A percentile compares a stretch with the other conserved stretches of the same genome.
Evolutionary conservation across 345 rosid species (phyloP).

Genomic region (Aquilaria yunnanensis): DNA sequence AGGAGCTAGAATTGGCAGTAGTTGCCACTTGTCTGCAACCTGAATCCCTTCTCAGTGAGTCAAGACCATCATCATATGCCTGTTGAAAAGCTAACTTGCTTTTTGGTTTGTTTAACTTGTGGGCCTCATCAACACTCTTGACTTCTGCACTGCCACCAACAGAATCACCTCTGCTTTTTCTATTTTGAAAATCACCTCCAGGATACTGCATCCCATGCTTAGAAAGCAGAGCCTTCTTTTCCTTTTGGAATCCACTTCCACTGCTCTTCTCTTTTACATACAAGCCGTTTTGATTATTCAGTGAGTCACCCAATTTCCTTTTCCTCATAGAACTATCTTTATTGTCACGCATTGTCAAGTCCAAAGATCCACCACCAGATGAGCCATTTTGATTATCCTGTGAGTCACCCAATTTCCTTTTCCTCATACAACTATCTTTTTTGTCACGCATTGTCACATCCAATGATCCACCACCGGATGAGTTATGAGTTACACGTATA

Average conservation of each 20-base stretch:
- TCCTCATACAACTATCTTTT: conserved; percentile 26
- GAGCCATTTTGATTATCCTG: conserved; percentile 29
- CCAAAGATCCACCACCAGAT: conserved; percentile 33
- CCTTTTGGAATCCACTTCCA: conserved; percentile 27
- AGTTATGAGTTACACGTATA: conserved; percentile 32
- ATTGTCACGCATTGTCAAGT: conserved; percentile 25
- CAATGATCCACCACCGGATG: conserved; percentile 31
- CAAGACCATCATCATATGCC: conserved; percentile 12
- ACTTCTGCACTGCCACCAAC: conserved; percentile 27
- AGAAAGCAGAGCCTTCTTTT: conserved; percentile 24
- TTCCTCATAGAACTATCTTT: conserved; percentile 28
- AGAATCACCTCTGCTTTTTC: conserved; percentile 20
- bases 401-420: conserved; percentile 36
- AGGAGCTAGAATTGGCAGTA: conserved; percentile 55
- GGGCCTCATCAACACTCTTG: conserved; percentile 20
- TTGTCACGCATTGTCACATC: conserved; percentile 26
- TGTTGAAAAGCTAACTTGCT: conserved; percentile 16
- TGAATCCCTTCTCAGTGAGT: conserved; percentile 26
- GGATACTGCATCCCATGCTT: conserved; percentile 13
- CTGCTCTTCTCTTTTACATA: conserved; percentile 30
- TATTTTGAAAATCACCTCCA: conserved; percentile 17
- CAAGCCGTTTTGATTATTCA: conserved; percentile 26
- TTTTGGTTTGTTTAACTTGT: conserved; percentile 13
- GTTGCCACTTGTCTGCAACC: conserved; percentile 34
- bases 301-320: conserved; percentile 34